These are phyloP conservation scores for Drechslerella coelobrocha DNA, from an alignment of 2,329 filamentous ascomycete genomes.

Conservation along the genomic window DNA sequence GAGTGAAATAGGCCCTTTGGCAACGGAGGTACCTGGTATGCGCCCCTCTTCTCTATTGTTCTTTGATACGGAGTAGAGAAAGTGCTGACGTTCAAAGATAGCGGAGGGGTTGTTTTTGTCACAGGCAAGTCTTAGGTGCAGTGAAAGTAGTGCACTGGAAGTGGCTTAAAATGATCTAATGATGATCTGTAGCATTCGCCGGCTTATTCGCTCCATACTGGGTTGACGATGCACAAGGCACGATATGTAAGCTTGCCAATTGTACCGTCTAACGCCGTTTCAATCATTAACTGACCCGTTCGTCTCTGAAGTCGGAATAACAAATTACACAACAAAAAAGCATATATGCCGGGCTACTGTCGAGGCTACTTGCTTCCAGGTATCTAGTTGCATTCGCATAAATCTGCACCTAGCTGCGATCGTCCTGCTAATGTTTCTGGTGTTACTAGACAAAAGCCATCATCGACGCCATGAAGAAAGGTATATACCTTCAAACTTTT, in stretches of 20 bases:
- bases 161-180: neutral
- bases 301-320: constrained; percentile 71
- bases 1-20: constrained; percentile 56
- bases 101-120: constrained; percentile 83
- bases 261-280: neutral
- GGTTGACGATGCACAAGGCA: constrained; percentile 91
- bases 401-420: neutral
- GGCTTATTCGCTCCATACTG: constrained; percentile 92
- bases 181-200: constrained; percentile 69
- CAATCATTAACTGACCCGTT: constrained; percentile 10
- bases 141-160: neutral
- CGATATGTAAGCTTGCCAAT: constrained; percentile 66
- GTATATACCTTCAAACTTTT: neutral
- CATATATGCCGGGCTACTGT: constrained; percentile 89
- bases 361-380: constrained; percentile 83
- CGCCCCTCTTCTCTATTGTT: neutral
- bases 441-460: constrained; percentile 79
- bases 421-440: neutral
- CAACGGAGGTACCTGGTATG: constrained; percentile 52
- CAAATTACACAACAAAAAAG: constrained; percentile 80
- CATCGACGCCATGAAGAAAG: constrained; percentile 83
- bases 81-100: constrained; percentile 63
- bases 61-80: neutral
- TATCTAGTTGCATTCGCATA: neutral
- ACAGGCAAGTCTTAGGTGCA: constrained; percentile 61